These are phyloP conservation scores for Lasiosphaeria miniovina DNA, from an alignment of 495 filamentous ascomycete genomes.

Conservation along the genomic window DNA sequence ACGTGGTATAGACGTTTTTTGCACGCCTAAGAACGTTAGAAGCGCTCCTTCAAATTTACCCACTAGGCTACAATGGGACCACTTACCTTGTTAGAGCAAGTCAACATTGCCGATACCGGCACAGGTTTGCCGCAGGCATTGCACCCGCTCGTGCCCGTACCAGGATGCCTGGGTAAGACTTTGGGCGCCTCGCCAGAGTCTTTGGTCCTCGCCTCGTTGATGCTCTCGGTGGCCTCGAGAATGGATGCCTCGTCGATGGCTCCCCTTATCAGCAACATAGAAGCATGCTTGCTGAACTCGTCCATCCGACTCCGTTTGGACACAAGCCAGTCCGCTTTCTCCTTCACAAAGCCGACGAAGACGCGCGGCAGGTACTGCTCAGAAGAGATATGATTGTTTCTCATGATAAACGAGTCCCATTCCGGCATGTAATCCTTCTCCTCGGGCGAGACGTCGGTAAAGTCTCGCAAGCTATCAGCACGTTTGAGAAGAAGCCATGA, in stretches of 20 bases:
- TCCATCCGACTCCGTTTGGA: conserved; percentile 34
- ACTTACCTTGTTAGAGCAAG: conserved; percentile 46
- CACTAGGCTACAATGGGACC: background rate
- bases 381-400: conserved; percentile 44
- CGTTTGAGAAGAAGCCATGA: conserved; percentile 52
- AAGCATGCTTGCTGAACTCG: conserved; percentile 47
- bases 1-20: conserved; percentile 29
- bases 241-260: conserved; percentile 36
- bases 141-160: conserved; percentile 37
- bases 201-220: conserved; percentile 34
- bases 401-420: conserved; percentile 51
- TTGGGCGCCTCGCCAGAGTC: conserved; percentile 13
- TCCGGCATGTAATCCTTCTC: conserved; percentile 53
- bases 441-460: conserved; percentile 43
- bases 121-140: conserved; percentile 38
- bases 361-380: conserved; percentile 43
- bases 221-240: conserved; percentile 31
- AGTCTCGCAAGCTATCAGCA: conserved; percentile 49
- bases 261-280: conserved; percentile 41
- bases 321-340: conserved; percentile 44
- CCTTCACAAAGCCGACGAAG: conserved; percentile 42
- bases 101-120: conserved; percentile 33
- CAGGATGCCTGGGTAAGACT: conserved; percentile 24
- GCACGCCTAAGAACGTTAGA: conserved; percentile 36
- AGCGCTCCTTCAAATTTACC: background rate